Evolutionary conservation across 2,329 filamentous ascomycete species (phyloP), one percentile per base, ranked within the genome.

Genomic region (Triangularia verruculosa): DNA sequence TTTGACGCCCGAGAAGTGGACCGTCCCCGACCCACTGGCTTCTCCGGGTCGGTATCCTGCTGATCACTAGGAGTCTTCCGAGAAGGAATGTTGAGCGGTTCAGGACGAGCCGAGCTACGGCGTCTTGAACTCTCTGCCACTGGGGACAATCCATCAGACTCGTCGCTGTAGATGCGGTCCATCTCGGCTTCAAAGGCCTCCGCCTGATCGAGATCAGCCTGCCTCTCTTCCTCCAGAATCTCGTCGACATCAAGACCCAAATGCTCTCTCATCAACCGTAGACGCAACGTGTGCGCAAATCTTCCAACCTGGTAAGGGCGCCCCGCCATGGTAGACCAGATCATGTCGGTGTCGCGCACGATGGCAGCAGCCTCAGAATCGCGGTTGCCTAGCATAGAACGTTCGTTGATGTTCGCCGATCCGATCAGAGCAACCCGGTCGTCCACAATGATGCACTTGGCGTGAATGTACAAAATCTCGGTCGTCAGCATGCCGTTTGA

Each of bases 371-470:
- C 88, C 77, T 99, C 95, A 0, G 94, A 97, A 76, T 99, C 95
- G 71, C 95, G 87, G 57, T 86, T 89, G 8, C 95, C 95, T 66
- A 97, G 77, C 92, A 98, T 93, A 6, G 94, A 98, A 54, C 95
- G 88, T 76, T 99, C 95, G 72, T 99, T 99, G 81, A 99, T 98
- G 74, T 99, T 99, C 60, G 95, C 95, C 54, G 94, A 98, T 17
- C 95, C 95, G 70, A 99, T 99, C 66, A 99, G 88, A 20, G 90
- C 94, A 63, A 95, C 87, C 32, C 94, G 87, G 72, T 99, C 95
- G 75, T 99, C 95, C 4, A 97, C 94, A 62, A 99, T 85, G 82
- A 98, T 98, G 69, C 90, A 90, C 78, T 99, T 99, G 66, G 95
- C 95, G 72, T 99, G 95, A 63, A 99, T 98, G 74, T 99, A 99